phyloP scores from a whole-genome alignment of 106 monocot genomes.

The Agapanthus africanus region DNA sequence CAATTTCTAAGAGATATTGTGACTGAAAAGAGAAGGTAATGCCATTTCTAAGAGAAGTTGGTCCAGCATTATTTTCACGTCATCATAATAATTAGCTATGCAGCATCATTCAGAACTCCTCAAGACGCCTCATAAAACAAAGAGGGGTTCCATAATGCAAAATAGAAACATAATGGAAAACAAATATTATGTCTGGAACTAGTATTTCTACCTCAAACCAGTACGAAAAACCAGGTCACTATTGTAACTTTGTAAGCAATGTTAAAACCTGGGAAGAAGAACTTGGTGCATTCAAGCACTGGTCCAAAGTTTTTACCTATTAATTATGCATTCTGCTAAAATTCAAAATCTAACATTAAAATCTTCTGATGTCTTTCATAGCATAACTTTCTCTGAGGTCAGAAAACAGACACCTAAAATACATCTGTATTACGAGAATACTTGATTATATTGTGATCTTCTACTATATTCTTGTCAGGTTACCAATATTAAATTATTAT shows the following conservation, averaged over 20 bases:
- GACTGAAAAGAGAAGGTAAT: background rate
- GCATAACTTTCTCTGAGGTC: background rate
- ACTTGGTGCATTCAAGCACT: background rate
- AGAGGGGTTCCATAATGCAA: too few species aligned
- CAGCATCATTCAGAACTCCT: too few species aligned
- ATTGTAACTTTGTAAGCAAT: too few species aligned
- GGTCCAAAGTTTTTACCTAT: background rate
- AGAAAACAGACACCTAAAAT: background rate
- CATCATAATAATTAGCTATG: too few species aligned
- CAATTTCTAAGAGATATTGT: background rate
- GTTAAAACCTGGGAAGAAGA: too few species aligned
- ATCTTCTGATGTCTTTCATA: background rate
- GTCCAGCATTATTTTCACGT: background rate
- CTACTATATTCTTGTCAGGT: background rate
- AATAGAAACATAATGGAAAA: too few species aligned
- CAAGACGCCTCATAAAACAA: too few species aligned
- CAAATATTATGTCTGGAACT: too few species aligned
- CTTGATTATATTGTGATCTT: background rate
- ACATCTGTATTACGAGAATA: too few species aligned
- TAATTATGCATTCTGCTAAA: background rate
- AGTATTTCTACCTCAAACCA: too few species aligned
- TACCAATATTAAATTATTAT: background rate
- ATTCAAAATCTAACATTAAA: too few species aligned
- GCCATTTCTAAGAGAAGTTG: background rate
- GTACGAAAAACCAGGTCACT: too few species aligned